These are phyloP conservation scores for Monascus purpureus DNA, from an alignment of 495 filamentous ascomycete genomes.

Conservation along the genomic window DNA sequence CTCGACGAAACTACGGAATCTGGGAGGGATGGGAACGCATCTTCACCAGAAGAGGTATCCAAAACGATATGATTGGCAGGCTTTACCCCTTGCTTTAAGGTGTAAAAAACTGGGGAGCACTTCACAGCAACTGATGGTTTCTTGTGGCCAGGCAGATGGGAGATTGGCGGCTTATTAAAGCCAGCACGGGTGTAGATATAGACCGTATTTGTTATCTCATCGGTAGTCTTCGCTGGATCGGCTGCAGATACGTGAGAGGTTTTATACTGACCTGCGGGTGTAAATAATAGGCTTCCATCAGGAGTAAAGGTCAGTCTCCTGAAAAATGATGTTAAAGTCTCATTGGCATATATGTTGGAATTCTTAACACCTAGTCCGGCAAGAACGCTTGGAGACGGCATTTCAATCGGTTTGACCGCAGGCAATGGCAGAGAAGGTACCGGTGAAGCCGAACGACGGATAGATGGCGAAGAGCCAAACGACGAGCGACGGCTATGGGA, in stretches of 20 bases:
- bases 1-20: slow-evolving; percentile 59
- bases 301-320: slow-evolving; percentile 86
- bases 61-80: slow-evolving; percentile 81
- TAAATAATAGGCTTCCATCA: slow-evolving; percentile 89
- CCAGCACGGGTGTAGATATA: slow-evolving; percentile 96
- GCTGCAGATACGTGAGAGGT: slow-evolving; percentile 51
- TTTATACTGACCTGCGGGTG: slow-evolving; percentile 92
- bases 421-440: slow-evolving; percentile 88
- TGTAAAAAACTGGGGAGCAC: slow-evolving; percentile 86
- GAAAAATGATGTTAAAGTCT: slow-evolving; percentile 96
- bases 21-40: slow-evolving; percentile 67
- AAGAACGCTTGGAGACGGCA: slow-evolving; percentile 56
- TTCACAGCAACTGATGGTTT: slow-evolving; percentile 94
- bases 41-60: slow-evolving; percentile 80
- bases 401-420: slow-evolving; percentile 89
- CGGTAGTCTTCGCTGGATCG: slow-evolving; percentile 57
- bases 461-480: slow-evolving; percentile 76
- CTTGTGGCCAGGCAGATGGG: slow-evolving; percentile 95
- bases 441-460: slow-evolving; percentile 85
- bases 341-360: slow-evolving; percentile 87
- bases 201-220: slow-evolving; percentile 90
- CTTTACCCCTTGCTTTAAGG: slow-evolving; percentile 51
- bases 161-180: slow-evolving; percentile 91
- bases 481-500: slow-evolving; percentile 89
- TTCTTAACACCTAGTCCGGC: slow-evolving; percentile 59